Percentiles rank a stretch among this genome's conserved stretches.
These are phyloP conservation scores for Circinella minor DNA, from an alignment of 371 early-diverging fungal species.

Conservation along the genomic window DNA sequence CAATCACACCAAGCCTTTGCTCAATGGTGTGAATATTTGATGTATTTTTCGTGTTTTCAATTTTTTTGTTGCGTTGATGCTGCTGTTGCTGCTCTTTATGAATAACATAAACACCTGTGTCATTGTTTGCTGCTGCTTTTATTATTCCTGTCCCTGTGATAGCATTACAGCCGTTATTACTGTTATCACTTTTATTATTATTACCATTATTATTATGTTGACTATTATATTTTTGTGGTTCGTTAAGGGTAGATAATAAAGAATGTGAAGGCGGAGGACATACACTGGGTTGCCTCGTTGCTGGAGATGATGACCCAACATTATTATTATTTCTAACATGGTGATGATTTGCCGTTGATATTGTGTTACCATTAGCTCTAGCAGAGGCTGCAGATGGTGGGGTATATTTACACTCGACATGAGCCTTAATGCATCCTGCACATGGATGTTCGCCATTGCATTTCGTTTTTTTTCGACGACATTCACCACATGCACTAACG, in stretches of 20 bases:
- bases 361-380: conserved; percentile 1
- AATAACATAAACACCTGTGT: too few relatives aligned
- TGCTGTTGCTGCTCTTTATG: too few relatives aligned
- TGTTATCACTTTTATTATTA: too few relatives aligned
- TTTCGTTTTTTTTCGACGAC: conserved; percentile 65
- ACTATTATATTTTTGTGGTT: too few relatives aligned
- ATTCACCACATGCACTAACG: conserved; percentile 53
- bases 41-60: too few relatives aligned
- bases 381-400: conserved; percentile 3
- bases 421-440: conserved; percentile 40
- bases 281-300: too few relatives aligned
- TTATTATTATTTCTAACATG: background rate
- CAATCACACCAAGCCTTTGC: conserved; percentile 38
- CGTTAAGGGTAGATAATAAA: too few relatives aligned
- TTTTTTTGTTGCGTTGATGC: background rate
- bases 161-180: too few relatives aligned
- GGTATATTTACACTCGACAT: conserved; percentile 40
- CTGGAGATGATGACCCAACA: conserved; percentile 3
- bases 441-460: conserved; percentile 50
- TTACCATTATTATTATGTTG: too few relatives aligned
- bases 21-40: conserved; percentile 38
- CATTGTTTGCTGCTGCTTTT: too few relatives aligned
- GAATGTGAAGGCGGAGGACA: too few relatives aligned
- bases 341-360: background rate
- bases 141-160: too few relatives aligned